Evolutionary conservation across 768 basidiomycete species (phyloP).

Genomic region (Termitomyces heimii): DNA sequence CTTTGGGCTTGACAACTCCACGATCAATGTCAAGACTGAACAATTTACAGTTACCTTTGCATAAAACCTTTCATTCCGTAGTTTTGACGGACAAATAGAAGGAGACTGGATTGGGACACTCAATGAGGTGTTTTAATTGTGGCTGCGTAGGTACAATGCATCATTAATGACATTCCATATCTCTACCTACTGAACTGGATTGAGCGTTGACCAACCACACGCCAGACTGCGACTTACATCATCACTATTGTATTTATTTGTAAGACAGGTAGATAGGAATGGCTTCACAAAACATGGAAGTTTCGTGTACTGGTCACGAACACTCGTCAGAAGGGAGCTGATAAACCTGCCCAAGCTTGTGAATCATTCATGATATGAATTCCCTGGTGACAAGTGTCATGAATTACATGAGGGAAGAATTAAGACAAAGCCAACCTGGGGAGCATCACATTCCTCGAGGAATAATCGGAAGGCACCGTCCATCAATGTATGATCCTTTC

Average conservation of each 20-base stretch:
- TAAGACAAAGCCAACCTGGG: conserved; percentile 47
- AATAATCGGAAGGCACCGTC: conserved; percentile 62
- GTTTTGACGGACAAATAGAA: conserved; percentile 31
- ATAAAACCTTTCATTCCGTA: conserved; percentile 23
- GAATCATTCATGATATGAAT: conserved; percentile 61
- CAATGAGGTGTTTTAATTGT: conserved; percentile 43
- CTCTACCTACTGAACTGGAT: conserved; percentile 23
- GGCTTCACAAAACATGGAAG: conserved; percentile 52
- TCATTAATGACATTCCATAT: conserved; percentile 53
- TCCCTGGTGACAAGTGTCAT: conserved; percentile 37
- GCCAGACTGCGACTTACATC: conserved; percentile 33
- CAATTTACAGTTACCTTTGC: too few relatives aligned
- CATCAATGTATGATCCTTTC: conserved; percentile 59
- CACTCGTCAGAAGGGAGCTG: conserved; percentile 46
- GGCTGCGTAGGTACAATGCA: conserved; percentile 46
- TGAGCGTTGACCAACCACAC: conserved; percentile 6
- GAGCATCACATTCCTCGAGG: conserved; percentile 69
- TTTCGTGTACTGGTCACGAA: conserved; percentile 67
- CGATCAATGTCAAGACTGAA: not conserved
- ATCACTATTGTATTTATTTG: conserved; percentile 22
- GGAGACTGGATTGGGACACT: conserved; percentile 46
- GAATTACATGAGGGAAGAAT: not conserved
- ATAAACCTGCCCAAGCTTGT: conserved; percentile 63
- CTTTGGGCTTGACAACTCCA: conserved; percentile 18
- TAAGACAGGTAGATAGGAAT: conserved; percentile 40